phyloP scores from a whole-genome alignment of 768 basidiomycete genomes.

The Collybia nuda region DNA sequence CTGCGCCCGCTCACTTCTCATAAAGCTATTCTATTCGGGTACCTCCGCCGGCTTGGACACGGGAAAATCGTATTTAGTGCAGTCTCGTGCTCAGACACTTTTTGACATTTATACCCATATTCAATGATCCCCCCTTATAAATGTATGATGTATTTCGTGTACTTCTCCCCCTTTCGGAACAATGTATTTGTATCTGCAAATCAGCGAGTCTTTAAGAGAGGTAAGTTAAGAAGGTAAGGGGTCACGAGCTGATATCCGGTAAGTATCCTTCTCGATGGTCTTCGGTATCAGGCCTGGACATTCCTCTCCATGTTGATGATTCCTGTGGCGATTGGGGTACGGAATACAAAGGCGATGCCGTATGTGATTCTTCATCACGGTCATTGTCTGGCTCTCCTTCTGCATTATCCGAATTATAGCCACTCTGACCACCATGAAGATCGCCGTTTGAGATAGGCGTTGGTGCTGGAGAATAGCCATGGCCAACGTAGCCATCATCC shows the following conservation, averaged over 20 bases:
- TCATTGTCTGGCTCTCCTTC: constrained; percentile 32
- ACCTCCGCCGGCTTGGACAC: constrained; percentile 22
- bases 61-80: constrained; percentile 1
- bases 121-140: neutral
- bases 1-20: neutral
- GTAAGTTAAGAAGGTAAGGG: too few species aligned
- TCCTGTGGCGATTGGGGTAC: constrained; percentile 9
- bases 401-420: constrained; percentile 53
- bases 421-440: constrained; percentile 48
- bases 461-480: constrained; percentile 48
- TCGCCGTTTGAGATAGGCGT: constrained; percentile 52
- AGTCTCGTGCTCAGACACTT: neutral
- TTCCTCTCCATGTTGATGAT: neutral
- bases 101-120: too few species aligned
- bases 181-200: neutral
- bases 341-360: constrained; percentile 2
- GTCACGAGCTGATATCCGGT: neutral
- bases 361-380: constrained; percentile 2
- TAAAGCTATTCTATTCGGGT: constrained; percentile 19
- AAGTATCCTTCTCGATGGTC: neutral
- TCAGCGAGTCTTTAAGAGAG: neutral
- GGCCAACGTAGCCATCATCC: constrained; percentile 29
- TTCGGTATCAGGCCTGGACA: too few species aligned
- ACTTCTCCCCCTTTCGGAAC: neutral
- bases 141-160: neutral